phyloP scores from a whole-genome alignment of 2,329 filamentous ascomycete species.

The Hypocrella siamensis region DNA sequence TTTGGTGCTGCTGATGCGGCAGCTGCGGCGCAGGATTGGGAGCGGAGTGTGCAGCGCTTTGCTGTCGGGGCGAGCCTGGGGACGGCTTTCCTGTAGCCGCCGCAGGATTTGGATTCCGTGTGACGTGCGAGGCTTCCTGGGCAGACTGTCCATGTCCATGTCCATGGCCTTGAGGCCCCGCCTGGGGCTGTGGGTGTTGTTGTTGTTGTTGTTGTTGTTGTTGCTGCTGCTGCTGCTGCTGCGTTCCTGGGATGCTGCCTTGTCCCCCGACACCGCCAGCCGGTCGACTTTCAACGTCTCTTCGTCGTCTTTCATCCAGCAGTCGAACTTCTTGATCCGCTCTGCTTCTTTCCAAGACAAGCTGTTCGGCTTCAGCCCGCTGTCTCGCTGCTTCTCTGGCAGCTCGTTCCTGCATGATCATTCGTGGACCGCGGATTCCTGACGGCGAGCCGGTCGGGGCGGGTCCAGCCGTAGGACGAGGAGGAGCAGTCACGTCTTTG shows the following conservation, averaged over 20 bases:
- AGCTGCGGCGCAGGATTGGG: slow-evolving; percentile 6
- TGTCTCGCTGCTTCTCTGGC: slow-evolving; percentile 62
- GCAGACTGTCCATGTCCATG: slow-evolving; percentile 13
- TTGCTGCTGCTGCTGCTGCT: slow-evolving; percentile 7
- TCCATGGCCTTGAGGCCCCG: slow-evolving; percentile 17
- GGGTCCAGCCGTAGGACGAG: slow-evolving; percentile 30
- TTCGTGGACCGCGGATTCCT: slow-evolving; percentile 67
- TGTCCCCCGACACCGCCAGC: slow-evolving; percentile 28
- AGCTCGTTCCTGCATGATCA: slow-evolving; percentile 79
- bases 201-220: too few species aligned
- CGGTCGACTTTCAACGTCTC: slow-evolving; percentile 46
- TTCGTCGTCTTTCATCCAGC: slow-evolving; percentile 37
- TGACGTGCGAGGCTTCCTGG: slow-evolving; percentile 10
- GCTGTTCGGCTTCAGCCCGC: slow-evolving; percentile 49
- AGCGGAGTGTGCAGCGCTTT: too few species aligned
- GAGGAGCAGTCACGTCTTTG: slow-evolving; percentile 28
- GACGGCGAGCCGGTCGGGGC: slow-evolving; percentile 38
- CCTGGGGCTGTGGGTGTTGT: slow-evolving; percentile 4
- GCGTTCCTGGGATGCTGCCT: slow-evolving; percentile 13
- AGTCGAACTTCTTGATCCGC: slow-evolving; percentile 40
- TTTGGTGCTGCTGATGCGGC: slow-evolving; percentile 1
- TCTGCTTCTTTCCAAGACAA: slow-evolving; percentile 35
- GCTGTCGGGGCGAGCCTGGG: too few species aligned
- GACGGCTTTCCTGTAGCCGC: too few species aligned
- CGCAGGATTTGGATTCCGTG: slow-evolving; percentile 3